Base-by-base conservation (phyloP, 1,284 basidiomycete species). In the Limonomyces culmigenus region DNA sequence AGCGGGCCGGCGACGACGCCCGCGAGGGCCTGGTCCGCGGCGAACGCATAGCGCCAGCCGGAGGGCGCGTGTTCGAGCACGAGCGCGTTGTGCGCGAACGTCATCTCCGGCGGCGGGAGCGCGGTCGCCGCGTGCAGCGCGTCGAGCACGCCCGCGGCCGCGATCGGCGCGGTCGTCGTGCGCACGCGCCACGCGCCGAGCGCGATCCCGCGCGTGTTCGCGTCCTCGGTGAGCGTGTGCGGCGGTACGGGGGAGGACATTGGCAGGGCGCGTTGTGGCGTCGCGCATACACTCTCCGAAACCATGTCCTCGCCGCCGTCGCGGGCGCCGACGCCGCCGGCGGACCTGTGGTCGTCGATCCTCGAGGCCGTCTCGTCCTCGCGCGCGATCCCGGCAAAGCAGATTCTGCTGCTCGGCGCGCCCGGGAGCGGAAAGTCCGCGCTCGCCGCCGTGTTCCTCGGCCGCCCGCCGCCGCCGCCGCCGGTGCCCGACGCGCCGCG, bases 81-180 rank as follows among this genome's bases (percentile, higher is more conserved):
- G 2, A 99, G 65, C 14, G 56, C 56, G 55, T 97, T 98, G 52
- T 71, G 74, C 3, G 91, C 91, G 50, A 97, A 98, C 1, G 85
- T 91, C 88, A 98, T 98, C 53, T 99, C 93, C 2, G 95, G 95
- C 1, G 93, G 56, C 0, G 92, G 85, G 19, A 98, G 68, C 3
- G 74, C 71, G 3, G 84, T 59, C 0, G 55, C 46, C 3, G 64
- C 56, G 39, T 84, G 76, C 34, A 85, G 56, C 2, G 67, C 67
- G 46, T 95, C 75, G 35, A 68, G 67, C 43, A 84, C 74, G 23
- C 66, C 57, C 1, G 85, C 76, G 44, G 77, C 89, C 21, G 80
- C 74, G 49, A 86, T 87, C 13, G 80, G 67, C 44, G 70, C 68
- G 10, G 75, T 78, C 2, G 62, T 63, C 1, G 74, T 66, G 5